A percentile compares a stretch with the other conserved stretches of the same genome.
Evolutionary conservation across 2,329 filamentous ascomycete genomes (phyloP).

Genomic region (Colletotrichum tamarilloi): DNA sequence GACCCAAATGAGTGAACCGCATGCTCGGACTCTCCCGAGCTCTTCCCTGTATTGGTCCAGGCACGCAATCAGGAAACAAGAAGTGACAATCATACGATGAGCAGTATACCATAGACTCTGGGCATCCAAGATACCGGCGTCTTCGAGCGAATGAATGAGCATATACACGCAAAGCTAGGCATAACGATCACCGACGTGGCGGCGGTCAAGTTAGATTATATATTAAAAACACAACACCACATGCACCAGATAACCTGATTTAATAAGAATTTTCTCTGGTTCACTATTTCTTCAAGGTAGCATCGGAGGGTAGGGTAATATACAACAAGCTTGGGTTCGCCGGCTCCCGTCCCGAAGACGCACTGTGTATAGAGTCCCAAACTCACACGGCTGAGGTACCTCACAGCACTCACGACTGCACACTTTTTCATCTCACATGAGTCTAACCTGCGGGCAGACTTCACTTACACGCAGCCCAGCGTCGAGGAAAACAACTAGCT

Average conservation of each 20-base stretch:
- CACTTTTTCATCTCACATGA: slow-evolving; percentile 5
- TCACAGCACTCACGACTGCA: background rate
- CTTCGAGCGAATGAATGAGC: background rate
- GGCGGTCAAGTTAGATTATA: background rate
- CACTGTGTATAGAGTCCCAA: background rate
- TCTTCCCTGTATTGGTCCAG: background rate
- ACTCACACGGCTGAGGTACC: slow-evolving; percentile 14
- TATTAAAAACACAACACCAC: slow-evolving; percentile 15
- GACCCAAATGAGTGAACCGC: too few relatives aligned
- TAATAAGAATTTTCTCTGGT: background rate
- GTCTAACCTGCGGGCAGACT: background rate
- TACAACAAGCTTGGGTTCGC: slow-evolving; percentile 19
- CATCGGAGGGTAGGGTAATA: slow-evolving; percentile 18
- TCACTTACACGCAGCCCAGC: slow-evolving; percentile 30
- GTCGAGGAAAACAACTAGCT: background rate
- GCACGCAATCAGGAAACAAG: background rate
- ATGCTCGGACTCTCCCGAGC: background rate
- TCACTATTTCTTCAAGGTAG: background rate
- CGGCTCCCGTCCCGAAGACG: slow-evolving; percentile 9
- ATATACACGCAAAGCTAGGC: background rate
- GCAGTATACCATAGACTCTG: background rate
- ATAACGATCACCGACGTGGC: background rate
- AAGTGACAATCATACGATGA: background rate
- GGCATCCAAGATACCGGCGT: background rate
- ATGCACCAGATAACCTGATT: slow-evolving; percentile 3